Evolutionary conservation across 2,329 filamentous ascomycete species (phyloP).

Genomic region (Colletotrichum sp.): DNA sequence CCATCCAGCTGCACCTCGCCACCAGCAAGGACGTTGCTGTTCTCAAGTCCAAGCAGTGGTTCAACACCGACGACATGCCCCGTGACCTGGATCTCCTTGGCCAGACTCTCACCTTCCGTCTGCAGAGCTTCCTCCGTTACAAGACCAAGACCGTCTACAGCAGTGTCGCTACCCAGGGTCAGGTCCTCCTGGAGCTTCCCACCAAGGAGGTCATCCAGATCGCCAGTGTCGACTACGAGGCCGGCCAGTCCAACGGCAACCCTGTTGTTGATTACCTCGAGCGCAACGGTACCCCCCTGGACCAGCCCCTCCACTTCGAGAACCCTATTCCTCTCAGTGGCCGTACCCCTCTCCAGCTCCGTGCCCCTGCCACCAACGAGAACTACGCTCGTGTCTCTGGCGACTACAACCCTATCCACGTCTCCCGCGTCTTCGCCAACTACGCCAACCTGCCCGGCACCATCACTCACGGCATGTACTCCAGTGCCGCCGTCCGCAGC

Average conservation of each 20-base stretch:
- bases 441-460: slow-evolving; percentile 96
- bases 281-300: slow-evolving; percentile 88
- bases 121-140: slow-evolving; percentile 89
- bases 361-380: slow-evolving; percentile 95
- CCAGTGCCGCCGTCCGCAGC: slow-evolving; percentile 93
- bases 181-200: slow-evolving; percentile 91
- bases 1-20: slow-evolving; percentile 88
- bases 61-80: slow-evolving; percentile 74
- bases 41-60: slow-evolving; percentile 97
- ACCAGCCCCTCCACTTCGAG: slow-evolving; percentile 96
- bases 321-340: slow-evolving; percentile 95
- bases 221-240: slow-evolving; percentile 95
- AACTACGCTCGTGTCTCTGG: slow-evolving; percentile 97
- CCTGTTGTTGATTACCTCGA: slow-evolving; percentile 96
- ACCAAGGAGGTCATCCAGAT: slow-evolving; percentile 98
- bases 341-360: slow-evolving; percentile 85
- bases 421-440: slow-evolving; percentile 93
- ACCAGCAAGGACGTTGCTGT: slow-evolving; percentile 93
- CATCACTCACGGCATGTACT: slow-evolving; percentile 99
- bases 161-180: slow-evolving; percentile 87
- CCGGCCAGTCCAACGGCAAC: slow-evolving; percentile 90
- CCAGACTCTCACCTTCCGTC: slow-evolving; percentile 94
- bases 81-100: slow-evolving; percentile 86
- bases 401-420: slow-evolving; percentile 98
- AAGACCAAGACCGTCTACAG: slow-evolving; percentile 95